phyloP scores from a whole-genome alignment of 176 grass and related monocot species.

The Urochloa ruziziensis region DNA sequence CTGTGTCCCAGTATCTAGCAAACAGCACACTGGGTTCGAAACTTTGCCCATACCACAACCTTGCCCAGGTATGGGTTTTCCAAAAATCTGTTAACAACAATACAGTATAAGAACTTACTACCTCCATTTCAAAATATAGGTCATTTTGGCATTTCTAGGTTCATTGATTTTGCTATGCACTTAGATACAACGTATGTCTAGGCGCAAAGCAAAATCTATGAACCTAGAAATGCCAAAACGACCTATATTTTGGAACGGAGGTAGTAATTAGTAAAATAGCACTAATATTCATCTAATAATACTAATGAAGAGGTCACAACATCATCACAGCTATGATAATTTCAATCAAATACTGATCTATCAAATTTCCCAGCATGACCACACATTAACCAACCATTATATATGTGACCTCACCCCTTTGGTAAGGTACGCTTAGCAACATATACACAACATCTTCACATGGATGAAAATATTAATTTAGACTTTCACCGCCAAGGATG shows the following conservation, averaged over 20 bases:
- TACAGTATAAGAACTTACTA: neutral
- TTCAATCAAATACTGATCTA: neutral
- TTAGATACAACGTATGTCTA: too few relatives aligned
- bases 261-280: neutral
- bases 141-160: too few relatives aligned
- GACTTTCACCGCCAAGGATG: neutral
- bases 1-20: neutral
- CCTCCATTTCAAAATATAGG: too few relatives aligned
- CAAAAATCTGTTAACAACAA: slow-evolving; percentile 15
- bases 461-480: neutral
- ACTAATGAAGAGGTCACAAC: neutral
- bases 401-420: neutral
- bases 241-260: too few relatives aligned
- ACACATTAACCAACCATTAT: neutral
- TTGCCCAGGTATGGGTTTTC: neutral
- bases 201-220: too few relatives aligned
- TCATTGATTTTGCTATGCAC: too few relatives aligned
- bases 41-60: neutral
- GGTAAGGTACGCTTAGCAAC: neutral
- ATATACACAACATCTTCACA: neutral
- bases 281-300: neutral
- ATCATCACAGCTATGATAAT: neutral
- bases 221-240: too few relatives aligned
- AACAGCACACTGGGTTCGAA: neutral
- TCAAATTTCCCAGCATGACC: neutral